Conservation (phyloP, 768 basidiomycete species). For the Filobasidium floriforme region DNA sequence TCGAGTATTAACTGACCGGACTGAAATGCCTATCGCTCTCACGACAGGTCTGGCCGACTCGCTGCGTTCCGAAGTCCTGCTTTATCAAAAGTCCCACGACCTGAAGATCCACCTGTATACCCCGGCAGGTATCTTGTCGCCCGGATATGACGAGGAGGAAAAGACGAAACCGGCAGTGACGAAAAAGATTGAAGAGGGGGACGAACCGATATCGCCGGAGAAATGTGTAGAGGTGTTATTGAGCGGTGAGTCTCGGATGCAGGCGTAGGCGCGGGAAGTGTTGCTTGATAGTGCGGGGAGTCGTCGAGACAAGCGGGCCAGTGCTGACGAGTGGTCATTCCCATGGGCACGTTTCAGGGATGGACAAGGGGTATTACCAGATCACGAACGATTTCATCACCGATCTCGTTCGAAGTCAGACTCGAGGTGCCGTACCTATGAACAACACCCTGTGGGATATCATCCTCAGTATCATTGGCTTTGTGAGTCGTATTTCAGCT, state of each 20-base stretch:
- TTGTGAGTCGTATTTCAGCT: not conserved
- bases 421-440: conserved; percentile 58
- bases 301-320: too few species aligned
- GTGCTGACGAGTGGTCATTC: too few species aligned
- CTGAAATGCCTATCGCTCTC: not conserved
- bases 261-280: too few species aligned
- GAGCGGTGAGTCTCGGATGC: conserved; percentile 49
- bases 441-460: conserved; percentile 58
- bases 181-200: conserved; percentile 66
- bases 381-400: conserved; percentile 67
- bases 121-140: conserved; percentile 70
- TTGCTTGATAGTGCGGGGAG: too few species aligned
- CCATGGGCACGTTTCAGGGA: too few species aligned
- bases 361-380: conserved; percentile 63
- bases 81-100: conserved; percentile 51
- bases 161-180: conserved; percentile 67
- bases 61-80: conserved; percentile 66
- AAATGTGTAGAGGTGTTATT: conserved; percentile 57
- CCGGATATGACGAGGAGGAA: conserved; percentile 70
- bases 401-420: conserved; percentile 60
- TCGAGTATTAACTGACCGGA: not conserved
- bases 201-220: conserved; percentile 59
- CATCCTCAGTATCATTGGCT: not conserved
- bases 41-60: conserved; percentile 69
- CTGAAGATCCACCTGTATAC: conserved; percentile 74